phyloP scores from a whole-genome alignment of 208 protist genomes.

The Angomonas ambiguus region DNA sequence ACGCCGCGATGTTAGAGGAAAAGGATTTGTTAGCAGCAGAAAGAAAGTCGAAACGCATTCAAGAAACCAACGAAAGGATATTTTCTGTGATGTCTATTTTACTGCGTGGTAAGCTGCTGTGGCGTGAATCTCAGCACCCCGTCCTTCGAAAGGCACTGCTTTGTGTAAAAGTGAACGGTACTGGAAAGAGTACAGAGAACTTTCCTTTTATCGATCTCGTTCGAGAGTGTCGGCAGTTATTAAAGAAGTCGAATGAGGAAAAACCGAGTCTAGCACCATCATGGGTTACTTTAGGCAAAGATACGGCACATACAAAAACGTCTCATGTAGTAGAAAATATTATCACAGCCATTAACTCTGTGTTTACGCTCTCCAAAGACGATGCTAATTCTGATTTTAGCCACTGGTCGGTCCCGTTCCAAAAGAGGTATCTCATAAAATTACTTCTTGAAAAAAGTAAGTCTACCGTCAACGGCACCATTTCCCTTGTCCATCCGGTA shows the following conservation, averaged over 20 bases:
- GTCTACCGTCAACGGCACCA: not conserved
- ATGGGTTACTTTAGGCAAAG: conserved; percentile 51
- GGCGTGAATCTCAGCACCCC: conserved; percentile 57
- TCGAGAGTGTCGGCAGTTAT: not conserved
- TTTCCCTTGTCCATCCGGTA: conserved; percentile 32
- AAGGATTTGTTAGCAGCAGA: conserved; percentile 65
- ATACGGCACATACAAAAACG: conserved; percentile 43
- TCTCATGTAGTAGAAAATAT: conserved; percentile 38
- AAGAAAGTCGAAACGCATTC: conserved; percentile 71
- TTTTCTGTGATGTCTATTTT: conserved; percentile 40
- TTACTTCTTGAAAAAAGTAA: not conserved
- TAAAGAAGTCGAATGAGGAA: conserved; percentile 13
- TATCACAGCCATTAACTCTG: conserved; percentile 27
- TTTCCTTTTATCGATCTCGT: conserved; percentile 4
- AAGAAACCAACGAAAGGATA: conserved; percentile 42
- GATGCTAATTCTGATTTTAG: not conserved
- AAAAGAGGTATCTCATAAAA: not conserved
- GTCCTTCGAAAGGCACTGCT: conserved; percentile 43
- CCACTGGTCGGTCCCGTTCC: not conserved
- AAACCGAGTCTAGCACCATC: conserved; percentile 44
- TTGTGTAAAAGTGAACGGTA: conserved; percentile 4
- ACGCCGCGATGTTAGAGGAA: conserved; percentile 70
- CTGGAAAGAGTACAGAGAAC: not conserved
- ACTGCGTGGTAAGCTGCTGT: conserved; percentile 45
- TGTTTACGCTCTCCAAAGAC: conserved; percentile 20